phyloP scores from a whole-genome alignment of 768 basidiomycete genomes.

The Pholiota molesta region DNA sequence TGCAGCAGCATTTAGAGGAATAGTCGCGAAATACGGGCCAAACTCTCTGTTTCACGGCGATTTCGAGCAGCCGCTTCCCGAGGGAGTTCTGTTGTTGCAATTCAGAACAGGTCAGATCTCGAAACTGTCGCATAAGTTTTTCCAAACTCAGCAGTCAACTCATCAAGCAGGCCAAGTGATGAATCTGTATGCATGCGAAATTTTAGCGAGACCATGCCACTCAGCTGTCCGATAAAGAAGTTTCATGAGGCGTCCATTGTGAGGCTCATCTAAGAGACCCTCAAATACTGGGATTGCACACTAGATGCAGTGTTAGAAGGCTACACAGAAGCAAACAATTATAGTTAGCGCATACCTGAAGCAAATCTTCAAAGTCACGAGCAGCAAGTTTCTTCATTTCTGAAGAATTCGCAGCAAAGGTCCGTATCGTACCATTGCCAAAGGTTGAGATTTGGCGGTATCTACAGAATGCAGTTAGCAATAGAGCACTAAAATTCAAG shows the following conservation, averaged over 20 bases:
- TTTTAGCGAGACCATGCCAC: slow-evolving; percentile 39
- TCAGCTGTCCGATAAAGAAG: slow-evolving; percentile 30
- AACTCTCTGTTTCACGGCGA: slow-evolving; percentile 8
- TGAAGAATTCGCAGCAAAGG: slow-evolving; percentile 2
- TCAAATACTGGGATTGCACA: slow-evolving; percentile 40
- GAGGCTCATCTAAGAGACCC: slow-evolving; percentile 30
- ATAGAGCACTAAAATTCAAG: background rate
- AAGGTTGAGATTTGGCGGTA: slow-evolving; percentile 26
- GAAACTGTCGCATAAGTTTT: slow-evolving; percentile 34
- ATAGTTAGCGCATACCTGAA: background rate
- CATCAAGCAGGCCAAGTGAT: slow-evolving; percentile 27
- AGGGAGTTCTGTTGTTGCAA: slow-evolving; percentile 39
- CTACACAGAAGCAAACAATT: background rate
- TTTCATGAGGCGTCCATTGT: slow-evolving; percentile 21
- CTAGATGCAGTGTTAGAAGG: slow-evolving; percentile 18
- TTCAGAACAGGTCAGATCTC: slow-evolving; percentile 22
- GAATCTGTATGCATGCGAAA: slow-evolving; percentile 32
- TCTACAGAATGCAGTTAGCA: slow-evolving; percentile 11
- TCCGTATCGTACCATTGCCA: slow-evolving; percentile 20
- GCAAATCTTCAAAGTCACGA: slow-evolving; percentile 9
- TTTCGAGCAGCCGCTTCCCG: slow-evolving; percentile 35
- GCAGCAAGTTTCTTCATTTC: slow-evolving; percentile 14
- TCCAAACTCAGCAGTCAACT: slow-evolving; percentile 31
- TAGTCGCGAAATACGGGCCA: background rate
- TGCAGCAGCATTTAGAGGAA: background rate